phyloP scores from a whole-genome alignment of 163 green algal species.

The Volvox carteri region DNA sequence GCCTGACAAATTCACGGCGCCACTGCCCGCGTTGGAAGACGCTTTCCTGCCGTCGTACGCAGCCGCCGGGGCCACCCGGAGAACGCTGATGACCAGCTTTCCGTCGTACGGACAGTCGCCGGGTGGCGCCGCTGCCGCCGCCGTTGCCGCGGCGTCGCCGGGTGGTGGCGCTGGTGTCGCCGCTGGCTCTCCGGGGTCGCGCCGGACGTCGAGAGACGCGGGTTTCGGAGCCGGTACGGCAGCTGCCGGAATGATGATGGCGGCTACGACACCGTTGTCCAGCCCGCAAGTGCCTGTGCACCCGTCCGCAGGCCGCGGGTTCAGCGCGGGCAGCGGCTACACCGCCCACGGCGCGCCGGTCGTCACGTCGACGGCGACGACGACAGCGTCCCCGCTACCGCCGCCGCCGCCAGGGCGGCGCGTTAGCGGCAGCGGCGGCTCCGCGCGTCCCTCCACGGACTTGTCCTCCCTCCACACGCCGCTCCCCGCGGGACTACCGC shows the following conservation, averaged over 20 bases:
- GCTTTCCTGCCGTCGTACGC: not conserved
- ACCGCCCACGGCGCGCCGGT: not conserved
- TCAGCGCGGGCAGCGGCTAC: not conserved
- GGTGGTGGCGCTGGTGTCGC: not conserved
- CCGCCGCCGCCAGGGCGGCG: not conserved
- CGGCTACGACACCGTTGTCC: not conserved
- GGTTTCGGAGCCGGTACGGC: not conserved
- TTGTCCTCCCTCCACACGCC: not conserved
- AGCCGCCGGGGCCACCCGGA: not conserved
- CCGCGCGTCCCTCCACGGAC: not conserved
- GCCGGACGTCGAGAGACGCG: not conserved
- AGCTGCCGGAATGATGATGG: not conserved
- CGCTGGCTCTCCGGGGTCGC: not conserved
- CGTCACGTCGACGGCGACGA: not conserved
- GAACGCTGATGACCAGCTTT: not conserved
- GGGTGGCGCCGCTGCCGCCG: not conserved
- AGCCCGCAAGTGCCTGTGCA: not conserved
- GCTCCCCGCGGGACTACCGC: not conserved
- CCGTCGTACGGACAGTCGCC: constrained; percentile 14
- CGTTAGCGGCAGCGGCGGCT: not conserved
- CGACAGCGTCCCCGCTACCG: not conserved
- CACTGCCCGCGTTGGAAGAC: constrained; percentile 3
- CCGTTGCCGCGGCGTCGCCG: not conserved
- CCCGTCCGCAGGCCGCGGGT: not conserved
- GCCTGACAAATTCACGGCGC: constrained; percentile 44